phyloP scores from a whole-genome alignment of 768 basidiomycete genomes.

The Boletus vermiculosoides region DNA sequence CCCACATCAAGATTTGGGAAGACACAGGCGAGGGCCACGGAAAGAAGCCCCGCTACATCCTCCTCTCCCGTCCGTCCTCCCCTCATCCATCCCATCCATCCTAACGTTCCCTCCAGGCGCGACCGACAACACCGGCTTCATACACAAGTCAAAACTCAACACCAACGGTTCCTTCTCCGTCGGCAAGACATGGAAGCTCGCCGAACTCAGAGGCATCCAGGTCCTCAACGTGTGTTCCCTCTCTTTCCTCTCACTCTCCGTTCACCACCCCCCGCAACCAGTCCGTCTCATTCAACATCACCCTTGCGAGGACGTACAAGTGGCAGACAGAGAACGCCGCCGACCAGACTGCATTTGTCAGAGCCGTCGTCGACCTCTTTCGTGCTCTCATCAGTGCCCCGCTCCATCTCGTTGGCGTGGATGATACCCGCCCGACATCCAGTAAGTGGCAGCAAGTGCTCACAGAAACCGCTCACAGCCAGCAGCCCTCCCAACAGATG shows the following conservation, averaged over 20 bases:
- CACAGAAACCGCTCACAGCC: conserved; percentile 5
- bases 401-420: conserved; percentile 60
- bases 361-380: conserved; percentile 62
- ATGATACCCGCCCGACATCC: conserved; percentile 30
- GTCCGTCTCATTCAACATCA: conserved; percentile 73
- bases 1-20: conserved; percentile 94
- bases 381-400: conserved; percentile 44
- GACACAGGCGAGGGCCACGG: conserved; percentile 72
- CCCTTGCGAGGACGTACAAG: conserved; percentile 83
- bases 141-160: conserved; percentile 98
- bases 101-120: conserved; percentile 45
- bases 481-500: conserved; percentile 16
- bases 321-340: conserved; percentile 79
- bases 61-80: conserved; percentile 78
- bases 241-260: conserved; percentile 1
- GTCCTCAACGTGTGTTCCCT: conserved; percentile 63
- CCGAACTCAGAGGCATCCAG: conserved; percentile 79
- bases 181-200: conserved; percentile 92
- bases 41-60: conserved; percentile 85
- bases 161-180: conserved; percentile 93
- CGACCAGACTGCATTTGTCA: conserved; percentile 76
- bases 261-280: conserved; percentile 29
- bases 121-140: conserved; percentile 58
- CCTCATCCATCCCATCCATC: background rate
- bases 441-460: conserved; percentile 28